phyloP scores from a whole-genome alignment of 2,329 filamentous ascomycete species.

The Paracamarosporium sp. region DNA sequence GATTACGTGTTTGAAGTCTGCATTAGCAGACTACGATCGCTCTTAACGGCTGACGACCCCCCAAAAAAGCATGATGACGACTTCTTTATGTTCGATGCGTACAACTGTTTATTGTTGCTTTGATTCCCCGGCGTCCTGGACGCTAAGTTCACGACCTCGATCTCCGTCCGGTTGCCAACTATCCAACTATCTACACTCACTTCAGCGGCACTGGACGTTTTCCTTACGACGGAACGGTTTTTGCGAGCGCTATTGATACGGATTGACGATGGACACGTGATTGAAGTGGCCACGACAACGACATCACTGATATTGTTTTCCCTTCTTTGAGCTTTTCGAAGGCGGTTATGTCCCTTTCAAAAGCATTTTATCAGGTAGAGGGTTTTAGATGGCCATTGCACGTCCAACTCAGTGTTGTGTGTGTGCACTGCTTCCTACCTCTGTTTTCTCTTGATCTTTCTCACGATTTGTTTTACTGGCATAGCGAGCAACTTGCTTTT shows the following conservation, averaged over 20 bases:
- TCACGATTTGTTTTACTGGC: slow-evolving; percentile 47
- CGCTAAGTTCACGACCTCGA: slow-evolving; percentile 40
- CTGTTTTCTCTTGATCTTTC: slow-evolving; percentile 17
- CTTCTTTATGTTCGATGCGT: slow-evolving; percentile 28
- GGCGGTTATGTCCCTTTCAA: slow-evolving; percentile 1
- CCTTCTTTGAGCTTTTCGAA: background rate
- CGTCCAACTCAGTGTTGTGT: slow-evolving; percentile 11
- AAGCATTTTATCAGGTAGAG: slow-evolving; percentile 5
- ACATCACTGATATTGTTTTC: slow-evolving; percentile 1
- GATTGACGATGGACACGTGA: slow-evolving; percentile 36
- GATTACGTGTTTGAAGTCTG: slow-evolving; percentile 41
- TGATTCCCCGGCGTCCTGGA: slow-evolving; percentile 47
- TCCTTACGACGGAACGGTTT: slow-evolving; percentile 25
- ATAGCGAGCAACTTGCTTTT: slow-evolving; percentile 43
- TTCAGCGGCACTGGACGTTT: slow-evolving; percentile 30
- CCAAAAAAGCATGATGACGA: slow-evolving; percentile 38
- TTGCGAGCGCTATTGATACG: slow-evolving; percentile 27
- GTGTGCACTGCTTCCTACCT: slow-evolving; percentile 15
- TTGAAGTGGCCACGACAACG: slow-evolving; percentile 32
- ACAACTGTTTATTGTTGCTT: slow-evolving; percentile 33
- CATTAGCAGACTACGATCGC: slow-evolving; percentile 25
- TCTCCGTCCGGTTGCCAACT: slow-evolving; percentile 18
- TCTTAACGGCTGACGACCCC: slow-evolving; percentile 42
- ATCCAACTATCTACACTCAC: slow-evolving; percentile 41
- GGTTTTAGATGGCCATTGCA: slow-evolving; percentile 4